A percentile compares a stretch with the other conserved stretches of the same genome.
Conservation (phyloP, 805 yeast genomes). For the Myxozyma lipomycoides region DNA sequence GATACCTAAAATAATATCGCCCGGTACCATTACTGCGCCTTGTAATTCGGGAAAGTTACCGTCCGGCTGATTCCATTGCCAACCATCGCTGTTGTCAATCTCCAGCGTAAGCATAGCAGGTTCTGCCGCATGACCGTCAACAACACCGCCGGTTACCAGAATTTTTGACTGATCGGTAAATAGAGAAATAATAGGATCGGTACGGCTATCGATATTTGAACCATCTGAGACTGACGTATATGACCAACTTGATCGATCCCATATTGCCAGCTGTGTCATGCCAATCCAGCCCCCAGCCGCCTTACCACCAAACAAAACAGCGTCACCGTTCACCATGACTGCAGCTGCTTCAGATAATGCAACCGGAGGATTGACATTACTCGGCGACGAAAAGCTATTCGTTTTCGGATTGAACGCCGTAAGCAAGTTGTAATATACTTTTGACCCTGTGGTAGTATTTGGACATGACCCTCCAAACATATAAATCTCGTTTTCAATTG, state of each 20-base stretch:
- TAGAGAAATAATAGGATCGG: constrained; percentile 52
- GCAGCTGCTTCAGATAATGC: constrained; percentile 32
- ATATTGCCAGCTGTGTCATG: constrained; percentile 67
- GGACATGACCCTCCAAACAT: constrained; percentile 26
- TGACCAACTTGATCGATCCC: constrained; percentile 66
- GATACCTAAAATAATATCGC: constrained; percentile 31
- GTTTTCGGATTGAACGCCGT: constrained; percentile 13
- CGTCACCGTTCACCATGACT: constrained; percentile 15
- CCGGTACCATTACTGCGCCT: constrained; percentile 37
- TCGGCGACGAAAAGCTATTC: constrained; percentile 5
- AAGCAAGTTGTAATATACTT: constrained; percentile 11
- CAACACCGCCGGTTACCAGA: constrained; percentile 60
- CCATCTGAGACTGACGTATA: constrained; percentile 38
- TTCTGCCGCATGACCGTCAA: constrained; percentile 39
- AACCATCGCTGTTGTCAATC: neutral
- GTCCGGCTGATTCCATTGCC: constrained; percentile 26
- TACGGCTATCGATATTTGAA: constrained; percentile 50
- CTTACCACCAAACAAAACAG: constrained; percentile 58
- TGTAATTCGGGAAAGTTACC: constrained; percentile 23
- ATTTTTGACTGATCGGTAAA: constrained; percentile 42
- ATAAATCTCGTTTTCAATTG: constrained; percentile 9
- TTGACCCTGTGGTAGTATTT: neutral
- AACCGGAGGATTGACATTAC: constrained; percentile 29
- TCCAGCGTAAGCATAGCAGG: constrained; percentile 46
- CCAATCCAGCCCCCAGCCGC: constrained; percentile 63